These are phyloP conservation scores for Diaporthe sp. DNA, from an alignment of 2,329 filamentous ascomycete species.

Conservation along the genomic window DNA sequence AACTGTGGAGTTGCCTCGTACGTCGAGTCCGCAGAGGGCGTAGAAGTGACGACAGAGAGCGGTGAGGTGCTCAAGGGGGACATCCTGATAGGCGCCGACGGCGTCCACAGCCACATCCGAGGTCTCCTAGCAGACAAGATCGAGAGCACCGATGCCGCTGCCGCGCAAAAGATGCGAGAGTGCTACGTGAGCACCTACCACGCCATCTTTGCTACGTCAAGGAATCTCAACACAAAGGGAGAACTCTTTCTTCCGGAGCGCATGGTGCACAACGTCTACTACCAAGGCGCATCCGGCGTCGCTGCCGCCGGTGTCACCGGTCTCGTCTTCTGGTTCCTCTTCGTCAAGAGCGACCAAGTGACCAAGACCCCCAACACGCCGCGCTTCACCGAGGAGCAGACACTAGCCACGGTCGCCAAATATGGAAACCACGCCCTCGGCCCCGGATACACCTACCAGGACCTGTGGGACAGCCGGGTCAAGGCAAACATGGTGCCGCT, in stretches of 20 bases:
- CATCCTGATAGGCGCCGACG: constrained; percentile 43
- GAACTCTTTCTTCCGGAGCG: constrained; percentile 18
- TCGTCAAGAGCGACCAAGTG: constrained; percentile 34
- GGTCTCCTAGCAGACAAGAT: constrained; percentile 19
- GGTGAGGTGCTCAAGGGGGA: constrained; percentile 41
- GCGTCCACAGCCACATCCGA: constrained; percentile 37
- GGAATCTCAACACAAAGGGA: constrained; percentile 8
- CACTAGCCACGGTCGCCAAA: constrained; percentile 37
- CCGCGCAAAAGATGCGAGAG: constrained; percentile 9
- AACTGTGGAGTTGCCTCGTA: constrained; percentile 38
- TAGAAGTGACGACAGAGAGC: constrained; percentile 40
- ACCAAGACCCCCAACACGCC: constrained; percentile 37
- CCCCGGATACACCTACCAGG: constrained; percentile 44
- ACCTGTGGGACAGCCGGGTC: constrained; percentile 42
- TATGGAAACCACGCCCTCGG: constrained; percentile 41
- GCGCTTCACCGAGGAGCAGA: constrained; percentile 40
- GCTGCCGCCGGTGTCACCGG: constrained; percentile 17
- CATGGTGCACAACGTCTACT: constrained; percentile 40
- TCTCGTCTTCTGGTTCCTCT: constrained; percentile 40
- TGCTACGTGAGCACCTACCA: constrained; percentile 27
- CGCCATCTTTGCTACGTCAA: constrained; percentile 37
- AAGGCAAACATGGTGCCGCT: constrained; percentile 41
- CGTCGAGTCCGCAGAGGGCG: constrained; percentile 40
- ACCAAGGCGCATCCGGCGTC: constrained; percentile 35
- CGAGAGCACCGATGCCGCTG: constrained; percentile 11